Base-by-base conservation (phyloP, 139 green algal genomes). In the Chlamydomonas schloesseri region DNA sequence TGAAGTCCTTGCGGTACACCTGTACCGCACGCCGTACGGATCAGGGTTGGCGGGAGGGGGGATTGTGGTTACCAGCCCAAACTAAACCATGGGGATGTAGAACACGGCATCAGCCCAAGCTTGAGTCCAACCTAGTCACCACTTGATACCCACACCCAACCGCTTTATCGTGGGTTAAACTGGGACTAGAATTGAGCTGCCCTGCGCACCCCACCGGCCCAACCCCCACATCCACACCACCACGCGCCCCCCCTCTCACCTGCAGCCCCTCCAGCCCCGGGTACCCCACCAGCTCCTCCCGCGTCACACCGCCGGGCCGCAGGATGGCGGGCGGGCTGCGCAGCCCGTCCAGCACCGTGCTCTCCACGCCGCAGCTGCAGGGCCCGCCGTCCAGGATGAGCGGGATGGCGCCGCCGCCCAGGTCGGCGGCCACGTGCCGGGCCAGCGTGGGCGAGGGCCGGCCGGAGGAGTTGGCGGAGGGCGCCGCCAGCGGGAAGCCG, bases 391-490 rank as follows among this genome's bases (percentile, higher is more conserved):
- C 92, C 21, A 95, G 42, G 6, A 95, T 88, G 29, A 91, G 60
- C 31, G 89, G 75, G 37, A 84, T 85, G 71, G 71, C 71, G 73
- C 84, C 88, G 73, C 84, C 88, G 1, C 26, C 53, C n/a, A 95
- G 73, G 81, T 95, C 92, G 2, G 72, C 29, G 53, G 92, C 3
- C 57, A 95, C 92, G 70, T 95, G 92, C 4, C 79, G 29, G 26
- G 91, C 92, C 21, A 65, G 58, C 0, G 92, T 95, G 37, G 92
- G 92, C 1, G 87, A 93, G 14, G 91, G 91, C 68, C 88, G 73
- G n/a, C 92, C 92, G 34, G 83, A 91, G 68, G 74, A 90, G 87
- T 95, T 95, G 50, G 92, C 92, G n/a, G 84, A 92, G 3, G 92
- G 92, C 0, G 92, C 92, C 0, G 92, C 92, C 2, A 95, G 73